Base-by-base conservation (phyloP, 805 yeast genomes). In the Starmera quercuum region DNA sequence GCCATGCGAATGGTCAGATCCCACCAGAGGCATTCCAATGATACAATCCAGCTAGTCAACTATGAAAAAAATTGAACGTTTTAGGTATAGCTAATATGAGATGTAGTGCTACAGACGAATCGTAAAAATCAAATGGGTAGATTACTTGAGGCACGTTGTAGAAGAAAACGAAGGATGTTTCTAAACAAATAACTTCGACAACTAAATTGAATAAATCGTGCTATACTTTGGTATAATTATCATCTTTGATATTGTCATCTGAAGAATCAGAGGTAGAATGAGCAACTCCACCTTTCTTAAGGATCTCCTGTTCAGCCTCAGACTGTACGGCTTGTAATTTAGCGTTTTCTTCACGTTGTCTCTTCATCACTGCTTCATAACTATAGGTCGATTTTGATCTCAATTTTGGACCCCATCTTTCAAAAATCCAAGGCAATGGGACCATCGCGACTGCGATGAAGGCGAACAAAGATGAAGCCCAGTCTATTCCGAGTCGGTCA, bases 371-470 rank as follows among this genome's bases (percentile, higher is more conserved):
- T 2, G 82, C 79, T 35, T 66, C 68, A 51, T 69, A 78, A 26
- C 86, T 83, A 45, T 64, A 82, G 42, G 64, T 67, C 3, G 86
- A 78, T 28, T 45, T 56, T 31, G 46, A 45, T 65, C 94, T 75
- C 37, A 83, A 54, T 17, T 34, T 37, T 8, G 74, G 65, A 17
- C 90, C 92, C 56, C 66, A 73, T 24, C 54, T 63, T 36, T 65
- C 72, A 50, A 82, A 79, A 8, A 75, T 51, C 75, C 83, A 82
- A 10, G 90, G 90, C 32, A 80, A 78, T 11, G 90, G 88, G 15
- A 78, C 62, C 75, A 82, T 63, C 0, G 76, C 81, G 21, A 86
- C 56, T 7, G 85, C 68, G 51, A 82, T 69, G 45, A 81, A 76
- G 0, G 62, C 71, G 56, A 81, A 73, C 7, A 80, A 45, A 0